Conservation (phyloP, 2,329 filamentous ascomycete genomes). For the Clonostachys solani region DNA sequence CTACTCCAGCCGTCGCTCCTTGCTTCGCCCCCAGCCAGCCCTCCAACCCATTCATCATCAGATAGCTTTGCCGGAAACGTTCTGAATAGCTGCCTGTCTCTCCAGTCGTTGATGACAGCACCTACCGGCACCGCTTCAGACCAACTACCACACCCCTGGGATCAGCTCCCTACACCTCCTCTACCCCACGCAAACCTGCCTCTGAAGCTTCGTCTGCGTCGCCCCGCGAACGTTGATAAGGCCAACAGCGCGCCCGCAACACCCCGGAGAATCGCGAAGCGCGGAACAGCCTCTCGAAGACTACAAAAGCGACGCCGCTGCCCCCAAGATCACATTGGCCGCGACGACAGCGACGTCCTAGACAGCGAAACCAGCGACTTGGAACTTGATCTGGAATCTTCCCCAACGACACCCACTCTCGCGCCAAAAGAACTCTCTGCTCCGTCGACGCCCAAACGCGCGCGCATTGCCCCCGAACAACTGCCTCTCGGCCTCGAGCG, state of each 20-base stretch:
- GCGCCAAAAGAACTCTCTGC: too few relatives aligned
- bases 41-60: constrained; percentile 24
- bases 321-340: too few relatives aligned
- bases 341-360: too few relatives aligned
- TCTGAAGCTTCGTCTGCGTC: constrained; percentile 51
- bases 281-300: constrained; percentile 35
- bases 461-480: constrained; percentile 55
- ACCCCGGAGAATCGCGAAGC: constrained; percentile 48
- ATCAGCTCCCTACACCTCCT: too few relatives aligned
- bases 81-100: constrained; percentile 28
- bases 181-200: constrained; percentile 39
- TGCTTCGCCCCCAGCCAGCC: constrained; percentile 45
- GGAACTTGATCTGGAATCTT: not conserved
- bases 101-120: constrained; percentile 19
- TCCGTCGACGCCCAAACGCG: constrained; percentile 55
- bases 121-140: too few relatives aligned
- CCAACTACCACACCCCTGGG: too few relatives aligned
- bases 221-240: constrained; percentile 16
- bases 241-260: constrained; percentile 16
- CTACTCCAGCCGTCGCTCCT: constrained; percentile 49
- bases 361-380: too few relatives aligned
- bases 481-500: constrained; percentile 56
- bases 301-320: constrained; percentile 48
- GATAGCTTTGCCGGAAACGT: constrained; percentile 29
- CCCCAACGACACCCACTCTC: not conserved